These are phyloP conservation scores for Lipomyces chichibuensis DNA, from an alignment of 805 yeast species.

Conservation along the genomic window DNA sequence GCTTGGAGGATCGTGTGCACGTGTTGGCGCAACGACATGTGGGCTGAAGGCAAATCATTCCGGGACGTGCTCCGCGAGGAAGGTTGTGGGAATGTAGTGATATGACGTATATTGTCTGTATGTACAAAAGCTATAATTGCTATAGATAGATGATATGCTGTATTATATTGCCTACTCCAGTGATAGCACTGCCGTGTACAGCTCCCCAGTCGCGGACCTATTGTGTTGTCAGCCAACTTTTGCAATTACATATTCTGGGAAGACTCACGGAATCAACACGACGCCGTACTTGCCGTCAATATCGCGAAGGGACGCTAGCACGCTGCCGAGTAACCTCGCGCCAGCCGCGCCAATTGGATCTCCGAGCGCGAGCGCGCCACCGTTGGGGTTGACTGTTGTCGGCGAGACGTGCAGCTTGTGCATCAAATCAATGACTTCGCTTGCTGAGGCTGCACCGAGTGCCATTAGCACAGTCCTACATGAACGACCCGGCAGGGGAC, in stretches of 20 bases:
- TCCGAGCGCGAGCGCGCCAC: constrained; percentile 93
- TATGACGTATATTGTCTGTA: not conserved
- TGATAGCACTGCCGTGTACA: not conserved
- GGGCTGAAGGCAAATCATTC: constrained; percentile 15
- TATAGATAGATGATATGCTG: not conserved
- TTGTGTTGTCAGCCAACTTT: not conserved
- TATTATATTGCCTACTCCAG: not conserved
- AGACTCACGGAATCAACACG: constrained; percentile 41
- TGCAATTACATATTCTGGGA: not conserved
- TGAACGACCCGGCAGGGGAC: not conserved
- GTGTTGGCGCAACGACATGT: constrained; percentile 14
- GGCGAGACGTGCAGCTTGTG: constrained; percentile 63
- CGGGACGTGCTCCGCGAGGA: constrained; percentile 17
- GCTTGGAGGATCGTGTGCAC: constrained; percentile 20
- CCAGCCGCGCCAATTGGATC: constrained; percentile 81
- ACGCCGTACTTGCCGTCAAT: constrained; percentile 46
- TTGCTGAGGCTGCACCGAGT: constrained; percentile 66
- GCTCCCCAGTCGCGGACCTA: not conserved
- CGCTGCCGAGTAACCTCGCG: constrained; percentile 49
- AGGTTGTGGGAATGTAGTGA: not conserved
- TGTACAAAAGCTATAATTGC: not conserved
- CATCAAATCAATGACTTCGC: constrained; percentile 81
- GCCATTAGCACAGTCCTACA: not conserved
- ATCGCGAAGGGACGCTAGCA: constrained; percentile 45
- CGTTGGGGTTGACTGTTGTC: constrained; percentile 77